A percentile compares a stretch with the other conserved stretches of the same genome.
Conservation (phyloP, 257 asterid species). For the Leonotis leonurus region DNA sequence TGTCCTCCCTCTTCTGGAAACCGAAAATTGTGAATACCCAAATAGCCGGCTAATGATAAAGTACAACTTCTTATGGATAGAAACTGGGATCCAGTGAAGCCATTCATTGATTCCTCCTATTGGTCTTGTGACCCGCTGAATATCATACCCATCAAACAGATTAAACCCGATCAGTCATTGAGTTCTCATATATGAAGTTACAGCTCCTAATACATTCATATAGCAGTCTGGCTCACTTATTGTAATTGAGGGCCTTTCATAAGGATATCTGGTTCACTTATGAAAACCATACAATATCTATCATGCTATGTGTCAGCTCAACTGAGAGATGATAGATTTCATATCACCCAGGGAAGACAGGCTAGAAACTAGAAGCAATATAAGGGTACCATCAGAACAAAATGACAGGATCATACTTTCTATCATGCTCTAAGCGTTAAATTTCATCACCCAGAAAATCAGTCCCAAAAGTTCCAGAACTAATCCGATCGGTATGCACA, state of each 20-base stretch:
- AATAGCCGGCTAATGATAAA: slow-evolving; percentile 47
- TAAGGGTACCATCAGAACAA: neutral
- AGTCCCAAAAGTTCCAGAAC: too few species aligned
- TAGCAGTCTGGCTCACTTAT: neutral
- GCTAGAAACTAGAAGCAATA: neutral
- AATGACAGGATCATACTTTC: neutral
- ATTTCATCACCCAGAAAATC: neutral
- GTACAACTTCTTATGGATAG: slow-evolving; percentile 70
- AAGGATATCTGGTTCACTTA: neutral
- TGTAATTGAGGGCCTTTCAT: neutral
- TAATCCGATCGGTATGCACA: slow-evolving; percentile 5
- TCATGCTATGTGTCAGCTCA: neutral
- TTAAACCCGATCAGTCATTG: slow-evolving; percentile 16
- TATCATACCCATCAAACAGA: slow-evolving; percentile 16
- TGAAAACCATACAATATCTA: neutral
- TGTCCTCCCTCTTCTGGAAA: slow-evolving; percentile 44
- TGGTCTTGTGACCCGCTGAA: slow-evolving; percentile 93
- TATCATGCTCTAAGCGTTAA: neutral
- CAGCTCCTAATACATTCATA: neutral
- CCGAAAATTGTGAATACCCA: slow-evolving; percentile 38
- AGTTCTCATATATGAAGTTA: neutral
- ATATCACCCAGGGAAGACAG: neutral
- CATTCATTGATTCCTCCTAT: slow-evolving; percentile 92
- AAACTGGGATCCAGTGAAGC: slow-evolving; percentile 93
- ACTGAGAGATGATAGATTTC: slow-evolving; percentile 10